A percentile compares a stretch with the other conserved stretches of the same genome.
Evolutionary conservation across 2,329 filamentous ascomycete species (phyloP).

Genomic region (Colletotrichum truncatum): DNA sequence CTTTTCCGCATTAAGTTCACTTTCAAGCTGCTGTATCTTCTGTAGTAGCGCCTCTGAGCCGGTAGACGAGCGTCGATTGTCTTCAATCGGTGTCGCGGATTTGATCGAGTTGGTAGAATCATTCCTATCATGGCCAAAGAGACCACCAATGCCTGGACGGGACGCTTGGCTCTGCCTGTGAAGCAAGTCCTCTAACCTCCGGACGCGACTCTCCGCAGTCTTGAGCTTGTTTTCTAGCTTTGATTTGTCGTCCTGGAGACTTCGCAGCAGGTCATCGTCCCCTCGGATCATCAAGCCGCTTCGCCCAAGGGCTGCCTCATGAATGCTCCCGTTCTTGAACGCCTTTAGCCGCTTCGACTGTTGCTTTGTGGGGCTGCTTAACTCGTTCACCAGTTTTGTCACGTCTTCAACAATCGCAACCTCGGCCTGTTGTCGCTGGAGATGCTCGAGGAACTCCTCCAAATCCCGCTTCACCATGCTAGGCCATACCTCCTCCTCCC

Average conservation of each 20-base stretch:
- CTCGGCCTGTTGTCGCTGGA: conserved; percentile 74
- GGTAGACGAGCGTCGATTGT: conserved; percentile 57
- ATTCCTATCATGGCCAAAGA: conserved; percentile 63
- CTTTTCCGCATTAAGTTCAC: conserved; percentile 78
- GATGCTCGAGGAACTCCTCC: conserved; percentile 73
- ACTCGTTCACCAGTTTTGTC: conserved; percentile 78
- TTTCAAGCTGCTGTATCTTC: conserved; percentile 72
- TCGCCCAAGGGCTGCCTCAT: conserved; percentile 87
- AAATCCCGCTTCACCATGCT: conserved; percentile 79
- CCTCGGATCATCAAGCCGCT: conserved; percentile 86
- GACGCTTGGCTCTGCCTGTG: conserved; percentile 79
- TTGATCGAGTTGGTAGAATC: conserved; percentile 60
- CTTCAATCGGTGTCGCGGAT: conserved; percentile 48
- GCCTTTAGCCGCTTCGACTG: conserved; percentile 88
- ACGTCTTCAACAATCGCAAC: conserved; percentile 76
- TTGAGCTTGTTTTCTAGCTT: conserved; percentile 78
- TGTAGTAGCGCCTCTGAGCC: conserved; percentile 55
- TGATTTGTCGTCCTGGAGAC: conserved; percentile 83
- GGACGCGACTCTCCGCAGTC: conserved; percentile 88
- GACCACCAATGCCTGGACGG: conserved; percentile 60
- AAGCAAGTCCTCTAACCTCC: conserved; percentile 89
- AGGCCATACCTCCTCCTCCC: conserved; percentile 85
- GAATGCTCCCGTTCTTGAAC: conserved; percentile 96
- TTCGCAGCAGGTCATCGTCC: conserved; percentile 83
- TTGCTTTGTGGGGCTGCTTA: conserved; percentile 84